These are phyloP conservation scores for Dactylellina cionopaga DNA, from an alignment of 2,329 filamentous ascomycete species.

Conservation along the genomic window DNA sequence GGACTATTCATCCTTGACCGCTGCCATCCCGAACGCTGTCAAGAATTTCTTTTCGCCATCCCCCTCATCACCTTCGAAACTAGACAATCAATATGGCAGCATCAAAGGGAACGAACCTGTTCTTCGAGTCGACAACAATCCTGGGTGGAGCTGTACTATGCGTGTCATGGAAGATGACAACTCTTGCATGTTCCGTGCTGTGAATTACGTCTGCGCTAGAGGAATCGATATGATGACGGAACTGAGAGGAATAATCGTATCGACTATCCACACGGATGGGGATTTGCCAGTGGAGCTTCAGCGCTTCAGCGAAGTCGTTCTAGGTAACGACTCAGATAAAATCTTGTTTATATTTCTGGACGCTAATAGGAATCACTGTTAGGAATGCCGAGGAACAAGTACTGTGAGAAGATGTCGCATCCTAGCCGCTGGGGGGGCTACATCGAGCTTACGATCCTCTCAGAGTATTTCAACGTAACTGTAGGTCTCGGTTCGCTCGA, in stretches of 20 bases:
- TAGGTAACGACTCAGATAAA: slow-evolving; percentile 69
- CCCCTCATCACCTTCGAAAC: slow-evolving; percentile 20
- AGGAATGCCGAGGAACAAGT: slow-evolving; percentile 65
- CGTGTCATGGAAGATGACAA: slow-evolving; percentile 98
- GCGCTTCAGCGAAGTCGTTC: slow-evolving; percentile 77
- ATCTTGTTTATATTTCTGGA: slow-evolving; percentile 62
- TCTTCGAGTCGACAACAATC: slow-evolving; percentile 68
- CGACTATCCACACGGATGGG: slow-evolving; percentile 71
- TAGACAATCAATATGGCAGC: slow-evolving; percentile 9
- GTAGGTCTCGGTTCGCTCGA: slow-evolving; percentile 66
- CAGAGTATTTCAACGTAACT: slow-evolving; percentile 84
- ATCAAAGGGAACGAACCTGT: slow-evolving; percentile 70
- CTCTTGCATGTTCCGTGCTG: slow-evolving; percentile 89
- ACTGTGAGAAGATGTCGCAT: slow-evolving; percentile 82
- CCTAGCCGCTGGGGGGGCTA: slow-evolving; percentile 89
- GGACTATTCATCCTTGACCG: slow-evolving; percentile 30
- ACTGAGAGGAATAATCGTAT: slow-evolving; percentile 79
- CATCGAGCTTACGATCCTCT: slow-evolving; percentile 87
- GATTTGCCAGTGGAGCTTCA: slow-evolving; percentile 68
- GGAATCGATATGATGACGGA: slow-evolving; percentile 73
- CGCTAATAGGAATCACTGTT: not conserved
- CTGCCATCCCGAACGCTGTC: slow-evolving; percentile 35
- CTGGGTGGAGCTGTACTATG: slow-evolving; percentile 61
- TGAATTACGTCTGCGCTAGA: slow-evolving; percentile 79
- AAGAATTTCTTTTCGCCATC: slow-evolving; percentile 50